Evolutionary conservation across 495 filamentous ascomycete genomes (phyloP), one percentile per base, ranked within the genome.

Genomic region (Parachaetomium inaequale): DNA sequence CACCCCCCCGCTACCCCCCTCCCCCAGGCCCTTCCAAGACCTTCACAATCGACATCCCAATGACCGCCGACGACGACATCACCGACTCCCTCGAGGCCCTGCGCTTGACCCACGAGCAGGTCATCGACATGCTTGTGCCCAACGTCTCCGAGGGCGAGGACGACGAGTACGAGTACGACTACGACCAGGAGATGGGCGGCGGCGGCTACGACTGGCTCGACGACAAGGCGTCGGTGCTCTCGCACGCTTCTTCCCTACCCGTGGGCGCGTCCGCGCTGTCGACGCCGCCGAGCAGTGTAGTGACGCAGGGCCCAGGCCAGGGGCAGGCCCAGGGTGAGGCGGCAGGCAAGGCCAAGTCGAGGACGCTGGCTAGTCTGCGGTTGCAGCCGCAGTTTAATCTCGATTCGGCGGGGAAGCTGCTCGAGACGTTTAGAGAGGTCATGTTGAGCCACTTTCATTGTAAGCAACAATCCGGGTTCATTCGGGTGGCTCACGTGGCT

Each of bases 21-120:
- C 67, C 65, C 11, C 72, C 73, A 2, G 74, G 73, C 6, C 78
- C 78, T 7, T 77, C 75, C 63, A 76, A 76, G 63, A 81, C 76
- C 36, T 81, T 81, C 62, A 80, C 76, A 50, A 81, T 81, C 66
- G 77, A 81, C 72, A 78, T 81, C 58, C 66, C 74, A 40, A 74
- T 80, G 68, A 68, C 73, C 0, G 55, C 57, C 23, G 68, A 65
- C 21, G 70, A 69, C 4, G 74, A 76, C 45, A 59, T 70, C 6
- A 55, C 61, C 34, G 70, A 72, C 59, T 63, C 65, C 58, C 67
- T 79, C 34, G 75, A 78, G 19, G 51, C 64, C 7, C 63, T 81
- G 47, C 67, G 73, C 23, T 55, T 73, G 32, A 55, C 61, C 36
- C 78, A 81, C 62, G 73, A 76, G 49, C 49, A 53, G 36, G 71